Percentiles rank a stretch among this genome's conserved stretches.
These are phyloP conservation scores for Fusarium pseudocircinatum DNA, from an alignment of 2,329 filamentous ascomycete genomes.

Conservation along the genomic window DNA sequence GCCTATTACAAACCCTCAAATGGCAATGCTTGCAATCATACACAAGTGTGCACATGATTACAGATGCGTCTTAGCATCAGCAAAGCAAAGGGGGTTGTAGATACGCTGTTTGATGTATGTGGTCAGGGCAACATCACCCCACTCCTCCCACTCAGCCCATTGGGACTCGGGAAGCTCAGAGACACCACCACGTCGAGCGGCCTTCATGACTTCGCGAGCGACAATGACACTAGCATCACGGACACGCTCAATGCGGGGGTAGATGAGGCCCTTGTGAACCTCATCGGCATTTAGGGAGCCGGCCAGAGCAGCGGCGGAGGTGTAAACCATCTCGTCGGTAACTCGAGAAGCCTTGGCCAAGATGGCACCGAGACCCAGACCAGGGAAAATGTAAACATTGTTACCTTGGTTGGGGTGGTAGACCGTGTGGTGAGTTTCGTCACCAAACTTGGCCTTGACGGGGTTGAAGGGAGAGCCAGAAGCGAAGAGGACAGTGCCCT, in stretches of 20 bases:
- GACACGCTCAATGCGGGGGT: slow-evolving; percentile 90
- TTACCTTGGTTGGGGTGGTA: slow-evolving; percentile 87
- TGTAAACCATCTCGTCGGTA: slow-evolving; percentile 97
- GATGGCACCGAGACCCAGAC: slow-evolving; percentile 92
- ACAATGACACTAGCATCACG: slow-evolving; percentile 88
- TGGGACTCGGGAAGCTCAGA: slow-evolving; percentile 73
- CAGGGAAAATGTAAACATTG: slow-evolving; percentile 94
- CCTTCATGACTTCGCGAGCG: slow-evolving; percentile 91
- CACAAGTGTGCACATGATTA: slow-evolving; percentile 40
- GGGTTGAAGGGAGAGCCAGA: slow-evolving; percentile 92
- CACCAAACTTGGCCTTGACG: slow-evolving; percentile 69
- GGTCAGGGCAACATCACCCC: slow-evolving; percentile 70
- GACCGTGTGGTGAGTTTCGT: slow-evolving; percentile 65
- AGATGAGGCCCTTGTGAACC: slow-evolving; percentile 83
- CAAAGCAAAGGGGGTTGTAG: slow-evolving; percentile 66
- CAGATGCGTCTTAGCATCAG: slow-evolving; percentile 46
- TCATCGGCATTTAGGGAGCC: slow-evolving; percentile 84
- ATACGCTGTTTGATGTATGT: slow-evolving; percentile 68
- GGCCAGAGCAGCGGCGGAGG: slow-evolving; percentile 83
- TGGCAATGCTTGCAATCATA: slow-evolving; percentile 6
- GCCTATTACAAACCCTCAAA: background rate
- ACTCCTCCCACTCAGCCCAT: slow-evolving; percentile 78
- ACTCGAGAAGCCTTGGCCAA: slow-evolving; percentile 86
- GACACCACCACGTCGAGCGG: slow-evolving; percentile 84
- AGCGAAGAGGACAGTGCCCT: slow-evolving; percentile 91